A percentile compares a stretch with the other conserved stretches of the same genome.
Evolutionary conservation across 352 stramenopile species (phyloP).

Genomic region (Elongisporangium anandrum): DNA sequence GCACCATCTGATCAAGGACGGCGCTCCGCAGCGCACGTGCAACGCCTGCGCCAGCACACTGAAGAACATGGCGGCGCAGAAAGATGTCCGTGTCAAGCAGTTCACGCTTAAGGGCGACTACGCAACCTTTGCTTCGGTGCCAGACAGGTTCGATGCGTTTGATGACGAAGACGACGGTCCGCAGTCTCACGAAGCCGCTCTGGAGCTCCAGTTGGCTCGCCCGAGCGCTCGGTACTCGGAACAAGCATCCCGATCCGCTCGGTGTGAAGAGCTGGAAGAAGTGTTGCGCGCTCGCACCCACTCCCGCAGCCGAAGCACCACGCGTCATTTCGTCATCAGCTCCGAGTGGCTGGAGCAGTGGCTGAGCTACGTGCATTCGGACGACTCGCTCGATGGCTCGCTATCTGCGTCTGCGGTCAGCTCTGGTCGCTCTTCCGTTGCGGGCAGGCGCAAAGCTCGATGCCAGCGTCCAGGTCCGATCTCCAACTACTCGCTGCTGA

Average conservation of each 20-base stretch:
- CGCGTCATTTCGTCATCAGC: constrained; percentile 49
- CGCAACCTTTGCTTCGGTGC: constrained; percentile 6
- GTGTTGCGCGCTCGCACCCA: constrained; percentile 34
- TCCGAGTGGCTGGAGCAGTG: constrained; percentile 62
- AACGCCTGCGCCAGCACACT: constrained; percentile 59
- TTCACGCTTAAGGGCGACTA: constrained; percentile 25
- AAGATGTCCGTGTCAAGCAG: constrained; percentile 50
- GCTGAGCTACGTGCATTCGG: constrained; percentile 58
- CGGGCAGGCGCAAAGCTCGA: constrained; percentile 9
- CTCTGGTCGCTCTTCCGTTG: constrained; percentile 6
- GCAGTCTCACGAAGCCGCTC: constrained; percentile 20
- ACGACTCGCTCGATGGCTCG: constrained; percentile 8
- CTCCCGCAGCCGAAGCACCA: constrained; percentile 16
- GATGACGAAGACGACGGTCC: constrained; percentile 21
- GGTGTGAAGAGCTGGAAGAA: constrained; percentile 48
- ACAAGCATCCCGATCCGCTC: background rate
- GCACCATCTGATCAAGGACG: constrained; percentile 67
- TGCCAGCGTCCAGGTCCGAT: constrained; percentile 43
- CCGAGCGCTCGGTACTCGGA: constrained; percentile 1
- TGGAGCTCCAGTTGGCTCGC: constrained; percentile 18
- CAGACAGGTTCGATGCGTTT: constrained; percentile 14
- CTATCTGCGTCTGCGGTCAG: constrained; percentile 5
- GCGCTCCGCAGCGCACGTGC: constrained; percentile 66
- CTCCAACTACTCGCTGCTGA: constrained; percentile 57
- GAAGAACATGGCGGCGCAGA: constrained; percentile 53